These are phyloP conservation scores for Porogramme epimiltina DNA, from an alignment of 1,284 basidiomycete species.

Conservation along the genomic window DNA sequence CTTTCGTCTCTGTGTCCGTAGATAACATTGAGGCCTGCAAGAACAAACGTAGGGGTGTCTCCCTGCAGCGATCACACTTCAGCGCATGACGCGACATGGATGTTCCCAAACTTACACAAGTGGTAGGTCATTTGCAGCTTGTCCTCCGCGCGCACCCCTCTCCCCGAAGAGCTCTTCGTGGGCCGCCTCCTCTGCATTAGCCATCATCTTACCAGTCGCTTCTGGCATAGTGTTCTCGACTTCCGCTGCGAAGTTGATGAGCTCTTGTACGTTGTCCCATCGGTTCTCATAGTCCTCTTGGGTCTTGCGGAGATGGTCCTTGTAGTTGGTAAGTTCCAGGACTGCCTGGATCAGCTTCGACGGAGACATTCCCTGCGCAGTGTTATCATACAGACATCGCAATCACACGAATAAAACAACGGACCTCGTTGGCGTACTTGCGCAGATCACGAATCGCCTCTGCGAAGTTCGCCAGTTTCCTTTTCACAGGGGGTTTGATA, in stretches of 20 bases:
- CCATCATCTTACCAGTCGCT: constrained; percentile 7
- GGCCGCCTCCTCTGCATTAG: constrained; percentile 6
- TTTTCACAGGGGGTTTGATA: constrained; percentile 66
- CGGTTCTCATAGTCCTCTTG: constrained; percentile 76
- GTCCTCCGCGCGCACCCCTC: constrained; percentile 10
- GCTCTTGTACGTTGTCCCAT: constrained; percentile 88
- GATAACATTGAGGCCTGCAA: constrained; percentile 85
- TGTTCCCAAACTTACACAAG: neutral
- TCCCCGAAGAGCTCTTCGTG: constrained; percentile 21
- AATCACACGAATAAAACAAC: constrained; percentile 12
- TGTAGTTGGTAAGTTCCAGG: constrained; percentile 65
- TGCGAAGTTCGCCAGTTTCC: constrained; percentile 65
- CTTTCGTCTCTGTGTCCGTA: constrained; percentile 73
- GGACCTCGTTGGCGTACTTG: constrained; percentile 56
- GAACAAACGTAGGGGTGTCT: constrained; percentile 77
- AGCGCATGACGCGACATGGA: neutral
- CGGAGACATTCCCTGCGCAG: constrained; percentile 57
- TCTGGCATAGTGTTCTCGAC: constrained; percentile 32
- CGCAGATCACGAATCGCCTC: constrained; percentile 56
- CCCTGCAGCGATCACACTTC: constrained; percentile 35
- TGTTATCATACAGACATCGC: neutral
- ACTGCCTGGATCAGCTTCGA: constrained; percentile 66
- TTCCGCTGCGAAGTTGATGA: constrained; percentile 73
- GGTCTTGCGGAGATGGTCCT: constrained; percentile 70
- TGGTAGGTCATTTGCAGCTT: neutral